Base-by-base conservation (phyloP, 2,329 filamentous ascomycete genomes). In the Stemphylium lycopersici region DNA sequence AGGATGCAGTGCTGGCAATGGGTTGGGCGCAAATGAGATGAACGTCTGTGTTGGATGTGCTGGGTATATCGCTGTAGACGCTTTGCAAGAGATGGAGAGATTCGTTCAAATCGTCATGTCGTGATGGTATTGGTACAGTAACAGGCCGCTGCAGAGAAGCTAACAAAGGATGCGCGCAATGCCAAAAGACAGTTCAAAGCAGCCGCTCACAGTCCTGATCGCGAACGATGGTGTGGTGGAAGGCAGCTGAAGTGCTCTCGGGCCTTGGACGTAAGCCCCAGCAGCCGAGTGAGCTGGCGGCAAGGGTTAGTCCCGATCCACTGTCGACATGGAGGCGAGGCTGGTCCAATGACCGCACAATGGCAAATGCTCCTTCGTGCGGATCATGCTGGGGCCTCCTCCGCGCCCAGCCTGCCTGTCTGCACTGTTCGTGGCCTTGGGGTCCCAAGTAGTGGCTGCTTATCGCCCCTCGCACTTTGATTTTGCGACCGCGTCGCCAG, bases 51-150 rank as follows among this genome's bases (percentile, higher is more conserved):
- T 51, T 49, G 58, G 55, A 51, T 56, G 57, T 55, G 54, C 61
- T 66, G 58, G 66, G 62, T 66, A 69, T 66, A 65, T 63, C 61
- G 62, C 63, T 56, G 57, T 44, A 60, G 59, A 18, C 51, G 61
- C 48, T 43, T 10, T 22, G 58, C 56, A 58, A 56, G 58, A 56
- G 45, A 44, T 33, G 49, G 59, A 66, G 62, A 62, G 34, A 54
- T 38, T 55, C 49, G 55, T 62, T 55, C 55, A 62, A 46, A 52
- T 58, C 59, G 55, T 58, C 49, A 62, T 62, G 43, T 56, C 51
- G 59, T 55, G 34, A 49, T 58, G 55, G 38, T 52, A 58, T 48
- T 45, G 42, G 51, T 58, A 60, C 59, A 63, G 45, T 38, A 45
- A 20, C 18, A 36, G 53, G 31, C 45, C 11, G 58, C 48, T 59